A percentile compares a stretch with the other conserved stretches of the same genome.
These are phyloP conservation scores for Mollisiaceae sp. DNA, from an alignment of 2,329 filamentous ascomycete genomes.

Conservation along the genomic window DNA sequence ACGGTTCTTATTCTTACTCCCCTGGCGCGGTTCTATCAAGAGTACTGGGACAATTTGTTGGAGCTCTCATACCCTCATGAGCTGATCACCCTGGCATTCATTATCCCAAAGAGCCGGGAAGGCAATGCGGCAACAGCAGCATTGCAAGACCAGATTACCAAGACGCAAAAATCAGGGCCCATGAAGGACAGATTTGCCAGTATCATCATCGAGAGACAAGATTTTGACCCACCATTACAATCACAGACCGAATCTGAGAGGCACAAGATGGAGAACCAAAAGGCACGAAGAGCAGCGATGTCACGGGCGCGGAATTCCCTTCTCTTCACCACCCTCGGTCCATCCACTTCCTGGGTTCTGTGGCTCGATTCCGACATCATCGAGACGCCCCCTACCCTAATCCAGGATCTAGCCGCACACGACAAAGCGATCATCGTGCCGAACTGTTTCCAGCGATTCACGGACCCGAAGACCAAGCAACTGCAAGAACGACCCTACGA, in stretches of 20 bases:
- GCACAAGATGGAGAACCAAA: slow-evolving; percentile 92
- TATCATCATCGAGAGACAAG: slow-evolving; percentile 92
- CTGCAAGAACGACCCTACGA: slow-evolving; percentile 86
- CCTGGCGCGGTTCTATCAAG: slow-evolving; percentile 89
- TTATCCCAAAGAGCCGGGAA: slow-evolving; percentile 90
- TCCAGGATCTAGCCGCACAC: slow-evolving; percentile 88
- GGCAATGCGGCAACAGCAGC: slow-evolving; percentile 85
- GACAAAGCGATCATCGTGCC: slow-evolving; percentile 92
- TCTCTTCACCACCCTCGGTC: slow-evolving; percentile 92
- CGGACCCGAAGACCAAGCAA: slow-evolving; percentile 69
- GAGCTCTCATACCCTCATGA: slow-evolving; percentile 89
- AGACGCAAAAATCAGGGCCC: slow-evolving; percentile 78
- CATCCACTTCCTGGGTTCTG: slow-evolving; percentile 91
- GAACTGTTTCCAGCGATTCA: slow-evolving; percentile 92
- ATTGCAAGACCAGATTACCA: slow-evolving; percentile 82
- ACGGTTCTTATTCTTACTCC: slow-evolving; percentile 91
- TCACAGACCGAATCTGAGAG: slow-evolving; percentile 88
- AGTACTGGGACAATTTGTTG: slow-evolving; percentile 93
- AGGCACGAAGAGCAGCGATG: slow-evolving; percentile 85
- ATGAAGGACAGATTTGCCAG: slow-evolving; percentile 86
- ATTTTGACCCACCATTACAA: slow-evolving; percentile 81
- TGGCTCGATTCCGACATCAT: slow-evolving; percentile 95
- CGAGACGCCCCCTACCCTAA: slow-evolving; percentile 82
- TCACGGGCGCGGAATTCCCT: slow-evolving; percentile 91
- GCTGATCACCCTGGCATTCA: slow-evolving; percentile 93